phyloP scores from a whole-genome alignment of 2,329 filamentous ascomycete species.

The Dothistroma pini region DNA sequence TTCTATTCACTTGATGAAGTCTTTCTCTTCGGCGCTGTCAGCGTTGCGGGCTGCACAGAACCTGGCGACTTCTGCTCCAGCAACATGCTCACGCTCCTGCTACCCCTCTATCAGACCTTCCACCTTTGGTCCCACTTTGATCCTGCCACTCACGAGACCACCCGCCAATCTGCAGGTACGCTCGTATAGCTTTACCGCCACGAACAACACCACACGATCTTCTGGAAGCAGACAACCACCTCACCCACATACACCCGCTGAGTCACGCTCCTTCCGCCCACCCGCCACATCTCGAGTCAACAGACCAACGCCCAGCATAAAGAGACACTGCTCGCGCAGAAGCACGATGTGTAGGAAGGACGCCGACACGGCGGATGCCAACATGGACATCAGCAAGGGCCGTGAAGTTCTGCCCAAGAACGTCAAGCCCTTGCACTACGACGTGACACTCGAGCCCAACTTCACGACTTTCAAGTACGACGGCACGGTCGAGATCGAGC shows the following conservation, averaged over 20 bases:
- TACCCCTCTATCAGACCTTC: slow-evolving; percentile 7
- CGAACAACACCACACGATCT: slow-evolving; percentile 1
- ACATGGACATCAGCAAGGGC: slow-evolving; percentile 58
- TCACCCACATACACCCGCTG: slow-evolving; percentile 2
- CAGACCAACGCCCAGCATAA: slow-evolving; percentile 7
- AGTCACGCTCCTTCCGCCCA: slow-evolving; percentile 7
- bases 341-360: slow-evolving; percentile 67
- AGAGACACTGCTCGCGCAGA: slow-evolving; percentile 69
- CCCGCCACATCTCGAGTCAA: background rate
- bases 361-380: slow-evolving; percentile 52
- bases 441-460: slow-evolving; percentile 86
- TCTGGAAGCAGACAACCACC: background rate
- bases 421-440: slow-evolving; percentile 87
- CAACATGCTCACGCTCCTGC: background rate
- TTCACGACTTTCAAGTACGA: slow-evolving; percentile 84
- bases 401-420: slow-evolving; percentile 88
- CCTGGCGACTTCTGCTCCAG: background rate
- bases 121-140: background rate
- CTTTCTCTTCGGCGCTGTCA: background rate
- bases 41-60: background rate
- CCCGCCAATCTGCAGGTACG: background rate
- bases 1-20: background rate
- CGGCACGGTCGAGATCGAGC: slow-evolving; percentile 79
- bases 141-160: slow-evolving; percentile 7
- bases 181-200: slow-evolving; percentile 1